These are phyloP conservation scores for Galerina sulciceps DNA, from an alignment of 768 basidiomycete genomes.

Conservation along the genomic window DNA sequence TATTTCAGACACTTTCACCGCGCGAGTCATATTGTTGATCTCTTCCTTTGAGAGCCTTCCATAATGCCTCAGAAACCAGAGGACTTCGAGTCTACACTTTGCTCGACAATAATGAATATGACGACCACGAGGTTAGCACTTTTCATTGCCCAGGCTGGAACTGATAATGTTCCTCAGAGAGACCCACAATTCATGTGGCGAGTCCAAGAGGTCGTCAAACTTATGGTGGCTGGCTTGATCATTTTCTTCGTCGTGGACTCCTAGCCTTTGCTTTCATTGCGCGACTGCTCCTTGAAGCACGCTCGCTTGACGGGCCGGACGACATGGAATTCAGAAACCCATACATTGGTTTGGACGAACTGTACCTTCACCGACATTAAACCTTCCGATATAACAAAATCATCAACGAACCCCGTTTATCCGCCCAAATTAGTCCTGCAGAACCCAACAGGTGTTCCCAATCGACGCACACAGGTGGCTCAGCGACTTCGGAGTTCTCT, in stretches of 20 bases:
- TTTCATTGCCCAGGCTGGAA: neutral
- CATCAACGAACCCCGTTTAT: conserved; percentile 27
- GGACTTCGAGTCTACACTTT: conserved; percentile 20
- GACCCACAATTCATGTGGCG: too few relatives aligned
- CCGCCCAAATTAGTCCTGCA: conserved; percentile 26
- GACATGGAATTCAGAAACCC: conserved; percentile 28
- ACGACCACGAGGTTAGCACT: conserved; percentile 1
- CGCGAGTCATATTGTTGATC: too few relatives aligned
- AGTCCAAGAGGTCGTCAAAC: neutral
- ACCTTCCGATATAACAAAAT: conserved; percentile 20
- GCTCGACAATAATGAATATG: conserved; percentile 16
- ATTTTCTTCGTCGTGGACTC: conserved; percentile 28
- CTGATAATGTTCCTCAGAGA: neutral
- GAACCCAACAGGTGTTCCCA: conserved; percentile 25
- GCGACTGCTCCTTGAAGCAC: conserved; percentile 16
- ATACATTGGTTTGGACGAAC: conserved; percentile 29
- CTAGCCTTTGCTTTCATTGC: conserved; percentile 23
- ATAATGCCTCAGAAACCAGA: conserved; percentile 7
- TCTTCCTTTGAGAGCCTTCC: too few relatives aligned
- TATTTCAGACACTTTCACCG: too few relatives aligned
- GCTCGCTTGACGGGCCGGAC: conserved; percentile 5
- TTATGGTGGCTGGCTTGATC: conserved; percentile 11
- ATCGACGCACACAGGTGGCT: conserved; percentile 30
- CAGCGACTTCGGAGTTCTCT: conserved; percentile 29
- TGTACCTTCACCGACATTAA: conserved; percentile 20